Conservation (phyloP, 352 stramenopile genomes). For the Achlya hypogyna region DNA sequence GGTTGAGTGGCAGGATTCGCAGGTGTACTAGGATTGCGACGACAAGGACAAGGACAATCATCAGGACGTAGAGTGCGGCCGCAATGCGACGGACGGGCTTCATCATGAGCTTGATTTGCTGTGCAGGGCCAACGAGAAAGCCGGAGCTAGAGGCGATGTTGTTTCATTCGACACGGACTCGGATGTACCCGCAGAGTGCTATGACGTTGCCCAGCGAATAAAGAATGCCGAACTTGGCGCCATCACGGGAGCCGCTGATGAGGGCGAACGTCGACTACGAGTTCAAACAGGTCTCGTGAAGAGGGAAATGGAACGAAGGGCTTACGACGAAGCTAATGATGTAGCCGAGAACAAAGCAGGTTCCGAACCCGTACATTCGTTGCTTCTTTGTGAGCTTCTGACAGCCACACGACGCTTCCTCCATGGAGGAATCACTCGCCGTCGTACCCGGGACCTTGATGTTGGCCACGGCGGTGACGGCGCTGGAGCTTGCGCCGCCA, state of each 20-base stretch:
- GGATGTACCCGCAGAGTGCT: conserved; percentile 59
- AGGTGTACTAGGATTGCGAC: conserved; percentile 54
- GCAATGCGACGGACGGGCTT: conserved; percentile 69
- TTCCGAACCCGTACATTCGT: conserved; percentile 55
- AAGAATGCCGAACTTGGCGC: conserved; percentile 70
- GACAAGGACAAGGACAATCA: conserved; percentile 65
- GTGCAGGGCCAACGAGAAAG: conserved; percentile 67
- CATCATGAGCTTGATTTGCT: conserved; percentile 84
- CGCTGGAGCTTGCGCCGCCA: neutral
- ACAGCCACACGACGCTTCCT: conserved; percentile 25
- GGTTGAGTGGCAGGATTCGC: neutral
- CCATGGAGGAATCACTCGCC: neutral
- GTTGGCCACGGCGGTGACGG: neutral
- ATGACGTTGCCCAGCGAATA: conserved; percentile 80
- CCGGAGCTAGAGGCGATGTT: conserved; percentile 35
- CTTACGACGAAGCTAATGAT: conserved; percentile 75
- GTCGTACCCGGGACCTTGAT: conserved; percentile 9
- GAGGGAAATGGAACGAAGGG: neutral
- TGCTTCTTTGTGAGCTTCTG: conserved; percentile 59
- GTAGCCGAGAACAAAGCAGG: conserved; percentile 74
- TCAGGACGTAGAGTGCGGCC: conserved; percentile 58
- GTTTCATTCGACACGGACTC: neutral
- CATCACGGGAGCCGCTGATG: conserved; percentile 51
- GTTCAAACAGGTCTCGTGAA: neutral
- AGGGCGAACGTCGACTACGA: conserved; percentile 71